phyloP scores from a whole-genome alignment of 163 green algal species.

The Chlorella variabilis region DNA sequence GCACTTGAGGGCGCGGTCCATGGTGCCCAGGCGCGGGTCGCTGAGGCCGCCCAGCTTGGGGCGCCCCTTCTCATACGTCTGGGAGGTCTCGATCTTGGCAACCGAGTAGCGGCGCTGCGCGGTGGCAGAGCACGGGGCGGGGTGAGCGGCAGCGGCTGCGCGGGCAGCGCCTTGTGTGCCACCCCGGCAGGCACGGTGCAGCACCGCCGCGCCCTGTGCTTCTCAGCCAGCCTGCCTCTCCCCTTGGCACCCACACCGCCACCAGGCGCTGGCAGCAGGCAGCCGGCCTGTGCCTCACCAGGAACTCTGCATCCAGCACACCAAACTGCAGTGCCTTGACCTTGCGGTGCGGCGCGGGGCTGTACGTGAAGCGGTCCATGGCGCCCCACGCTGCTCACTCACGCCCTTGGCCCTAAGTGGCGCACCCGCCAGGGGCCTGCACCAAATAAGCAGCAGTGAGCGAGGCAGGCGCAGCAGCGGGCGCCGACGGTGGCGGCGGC shows the following conservation, averaged over 20 bases:
- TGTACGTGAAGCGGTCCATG: conserved; percentile 85
- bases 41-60: conserved; percentile 90
- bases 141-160: neutral
- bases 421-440: too few species aligned
- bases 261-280: too few species aligned
- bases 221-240: too few species aligned
- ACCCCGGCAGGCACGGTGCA: too few species aligned
- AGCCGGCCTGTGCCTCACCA: too few species aligned
- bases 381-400: neutral
- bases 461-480: too few species aligned
- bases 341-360: conserved; percentile 82
- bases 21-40: conserved; percentile 95
- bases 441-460: neutral
- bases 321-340: conserved; percentile 96
- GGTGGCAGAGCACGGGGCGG: neutral
- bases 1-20: conserved; percentile 92
- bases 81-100: conserved; percentile 86
- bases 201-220: too few species aligned
- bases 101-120: conserved; percentile 94
- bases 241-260: too few species aligned
- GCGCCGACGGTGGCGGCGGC: too few species aligned
- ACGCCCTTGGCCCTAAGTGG: too few species aligned
- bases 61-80: conserved; percentile 93
- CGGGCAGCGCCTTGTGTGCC: too few species aligned
- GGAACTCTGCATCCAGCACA: conserved; percentile 96